A percentile compares a stretch with the other conserved stretches of the same genome.
Evolutionary conservation across 179 eudicot genomes (phyloP).

Genomic region (Gypsophila paniculata): DNA sequence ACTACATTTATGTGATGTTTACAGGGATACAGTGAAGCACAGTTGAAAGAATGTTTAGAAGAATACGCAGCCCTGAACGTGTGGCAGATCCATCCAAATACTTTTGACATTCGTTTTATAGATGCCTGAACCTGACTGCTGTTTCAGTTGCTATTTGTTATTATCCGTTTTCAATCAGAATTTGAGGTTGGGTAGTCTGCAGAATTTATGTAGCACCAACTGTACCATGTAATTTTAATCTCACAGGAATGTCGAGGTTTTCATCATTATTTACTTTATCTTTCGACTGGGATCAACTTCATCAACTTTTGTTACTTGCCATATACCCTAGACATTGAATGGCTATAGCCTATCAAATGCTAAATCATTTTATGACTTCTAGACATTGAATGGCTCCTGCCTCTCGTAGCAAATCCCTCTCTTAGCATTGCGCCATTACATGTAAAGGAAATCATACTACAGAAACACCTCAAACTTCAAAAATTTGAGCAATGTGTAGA

Average conservation of each 20-base stretch:
- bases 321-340: too few species aligned
- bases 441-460: too few species aligned
- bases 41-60: conserved; percentile 86
- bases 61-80: conserved; percentile 93
- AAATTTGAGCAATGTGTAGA: too few species aligned
- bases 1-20: neutral
- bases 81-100: conserved; percentile 97
- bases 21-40: conserved; percentile 98
- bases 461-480: too few species aligned
- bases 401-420: too few species aligned
- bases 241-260: neutral
- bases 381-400: too few species aligned
- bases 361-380: too few species aligned
- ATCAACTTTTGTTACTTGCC: too few species aligned
- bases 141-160: neutral
- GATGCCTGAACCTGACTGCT: conserved; percentile 61
- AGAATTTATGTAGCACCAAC: neutral
- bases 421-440: too few species aligned
- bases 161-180: neutral
- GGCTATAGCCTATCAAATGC: too few species aligned
- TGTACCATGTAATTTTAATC: neutral
- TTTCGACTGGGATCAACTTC: neutral
- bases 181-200: neutral
- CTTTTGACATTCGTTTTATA: conserved; percentile 82
- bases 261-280: neutral